phyloP scores from a whole-genome alignment of 192 early-diverging fungal genomes.

The Thoreauomyces humboldtii region DNA sequence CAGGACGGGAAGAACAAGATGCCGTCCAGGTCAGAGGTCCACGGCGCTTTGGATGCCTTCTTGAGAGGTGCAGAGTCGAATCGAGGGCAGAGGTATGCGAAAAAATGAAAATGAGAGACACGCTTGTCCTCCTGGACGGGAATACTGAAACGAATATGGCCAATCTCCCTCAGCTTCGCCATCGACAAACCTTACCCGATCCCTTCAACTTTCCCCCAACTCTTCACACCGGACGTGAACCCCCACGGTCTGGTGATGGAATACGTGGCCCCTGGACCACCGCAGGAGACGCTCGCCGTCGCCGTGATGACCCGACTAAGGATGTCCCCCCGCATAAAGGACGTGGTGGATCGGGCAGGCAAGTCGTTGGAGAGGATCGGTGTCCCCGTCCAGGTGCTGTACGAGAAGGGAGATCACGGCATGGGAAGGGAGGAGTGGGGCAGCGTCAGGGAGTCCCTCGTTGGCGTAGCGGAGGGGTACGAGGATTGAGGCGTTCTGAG shows the following conservation, averaged over 20 bases:
- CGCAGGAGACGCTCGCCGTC: constrained; percentile 2
- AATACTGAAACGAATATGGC: too few species aligned
- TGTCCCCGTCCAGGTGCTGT: constrained; percentile 1
- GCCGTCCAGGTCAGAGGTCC: too few species aligned
- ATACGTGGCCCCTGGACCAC: too few species aligned
- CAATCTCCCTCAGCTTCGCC: constrained; percentile 6
- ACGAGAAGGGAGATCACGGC: constrained; percentile 24
- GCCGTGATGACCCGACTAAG: constrained; percentile 2
- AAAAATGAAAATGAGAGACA: too few species aligned
- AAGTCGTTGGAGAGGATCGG: not conserved
- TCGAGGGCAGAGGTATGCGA: too few species aligned
- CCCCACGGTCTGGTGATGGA: constrained; percentile 20
- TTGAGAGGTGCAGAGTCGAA: too few species aligned
- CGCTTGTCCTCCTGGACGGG: too few species aligned
- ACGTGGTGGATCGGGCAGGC: not conserved
- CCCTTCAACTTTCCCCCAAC: constrained; percentile 20
- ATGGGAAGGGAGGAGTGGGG: constrained; percentile 9
- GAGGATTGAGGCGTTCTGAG: too few species aligned
- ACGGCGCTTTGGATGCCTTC: too few species aligned
- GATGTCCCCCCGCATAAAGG: not conserved
- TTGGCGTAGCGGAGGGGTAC: constrained; percentile 18
- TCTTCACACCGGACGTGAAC: constrained; percentile 13
- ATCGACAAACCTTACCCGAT: constrained; percentile 20
- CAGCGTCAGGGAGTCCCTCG: constrained; percentile 4
- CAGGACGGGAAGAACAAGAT: too few species aligned